Evolutionary conservation across 495 filamentous ascomycete species (phyloP).

Genomic region (Podospora australis): DNA sequence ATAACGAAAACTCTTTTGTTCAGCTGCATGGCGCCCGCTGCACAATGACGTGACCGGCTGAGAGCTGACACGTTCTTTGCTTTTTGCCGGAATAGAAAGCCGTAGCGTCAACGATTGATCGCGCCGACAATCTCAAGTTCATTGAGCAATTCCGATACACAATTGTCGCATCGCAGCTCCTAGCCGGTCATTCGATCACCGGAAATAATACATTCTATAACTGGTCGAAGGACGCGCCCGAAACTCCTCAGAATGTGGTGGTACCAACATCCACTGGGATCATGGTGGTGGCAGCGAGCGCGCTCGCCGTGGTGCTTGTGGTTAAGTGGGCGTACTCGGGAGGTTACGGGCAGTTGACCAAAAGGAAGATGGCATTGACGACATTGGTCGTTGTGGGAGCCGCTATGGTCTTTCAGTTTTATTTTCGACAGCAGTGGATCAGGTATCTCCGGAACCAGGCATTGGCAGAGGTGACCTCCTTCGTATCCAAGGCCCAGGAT

Average conservation of each 20-base stretch:
- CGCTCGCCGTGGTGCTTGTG: slow-evolving; percentile 68
- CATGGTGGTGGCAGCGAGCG: slow-evolving; percentile 42
- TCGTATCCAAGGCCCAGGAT: slow-evolving; percentile 71
- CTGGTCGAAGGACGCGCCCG: slow-evolving; percentile 4
- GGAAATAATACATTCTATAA: slow-evolving; percentile 16
- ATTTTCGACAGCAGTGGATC: slow-evolving; percentile 75
- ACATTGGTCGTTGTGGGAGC: slow-evolving; percentile 50
- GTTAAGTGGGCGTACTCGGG: slow-evolving; percentile 58
- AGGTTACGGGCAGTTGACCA: slow-evolving; percentile 40
- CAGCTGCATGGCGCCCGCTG: not conserved
- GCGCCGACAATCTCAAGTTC: slow-evolving; percentile 78
- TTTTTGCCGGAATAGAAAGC: slow-evolving; percentile 29
- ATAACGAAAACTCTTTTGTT: not conserved
- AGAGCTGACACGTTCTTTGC: not conserved
- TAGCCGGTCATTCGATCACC: slow-evolving; percentile 56
- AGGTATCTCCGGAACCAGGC: slow-evolving; percentile 74
- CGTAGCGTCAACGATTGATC: slow-evolving; percentile 70
- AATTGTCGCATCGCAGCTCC: slow-evolving; percentile 87
- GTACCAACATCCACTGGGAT: slow-evolving; percentile 35
- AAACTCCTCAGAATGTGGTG: slow-evolving; percentile 4
- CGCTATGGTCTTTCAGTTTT: slow-evolving; percentile 58
- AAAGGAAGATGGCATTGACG: slow-evolving; percentile 52
- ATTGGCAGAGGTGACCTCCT: slow-evolving; percentile 61
- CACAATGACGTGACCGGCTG: not conserved
- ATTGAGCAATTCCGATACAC: slow-evolving; percentile 94